These are phyloP conservation scores for Trypanosoma brucei DNA, from an alignment of 208 protist species.

Conservation along the genomic window DNA sequence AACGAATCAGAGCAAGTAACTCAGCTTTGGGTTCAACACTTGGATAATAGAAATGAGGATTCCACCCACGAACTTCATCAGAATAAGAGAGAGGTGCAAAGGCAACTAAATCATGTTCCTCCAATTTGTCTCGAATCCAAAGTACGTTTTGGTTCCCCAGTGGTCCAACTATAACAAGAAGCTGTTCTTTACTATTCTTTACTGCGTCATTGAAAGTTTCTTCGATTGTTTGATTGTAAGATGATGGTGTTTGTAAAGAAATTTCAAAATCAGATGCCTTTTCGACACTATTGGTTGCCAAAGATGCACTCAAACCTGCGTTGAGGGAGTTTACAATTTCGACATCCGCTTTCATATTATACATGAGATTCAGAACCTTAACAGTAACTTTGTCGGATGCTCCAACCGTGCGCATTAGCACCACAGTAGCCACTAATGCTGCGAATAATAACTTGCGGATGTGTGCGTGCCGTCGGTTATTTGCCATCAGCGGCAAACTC, in stretches of 20 bases:
- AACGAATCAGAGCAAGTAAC: slow-evolving; percentile 3
- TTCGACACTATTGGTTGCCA: not conserved
- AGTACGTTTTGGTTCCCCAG: not conserved
- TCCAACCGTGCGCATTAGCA: not conserved
- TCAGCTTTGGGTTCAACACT: slow-evolving; percentile 1
- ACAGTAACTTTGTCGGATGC: not conserved
- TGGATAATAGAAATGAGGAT: not conserved
- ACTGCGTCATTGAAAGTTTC: not conserved
- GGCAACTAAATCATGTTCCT: slow-evolving; percentile 3
- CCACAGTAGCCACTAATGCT: not conserved
- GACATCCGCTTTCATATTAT: not conserved
- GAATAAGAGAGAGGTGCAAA: not conserved
- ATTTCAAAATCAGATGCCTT: not conserved
- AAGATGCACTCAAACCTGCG: not conserved
- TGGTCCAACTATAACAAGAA: not conserved
- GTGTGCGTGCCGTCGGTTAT: too few species aligned
- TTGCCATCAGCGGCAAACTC: too few species aligned
- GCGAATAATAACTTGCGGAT: too few species aligned
- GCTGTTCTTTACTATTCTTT: not conserved
- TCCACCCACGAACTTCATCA: not conserved
- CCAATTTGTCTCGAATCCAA: not conserved
- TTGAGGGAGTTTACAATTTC: not conserved
- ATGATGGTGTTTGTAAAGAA: not conserved
- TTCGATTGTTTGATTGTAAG: not conserved
- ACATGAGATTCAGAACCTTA: not conserved